Conservation (phyloP, 257 asterid genomes). For the Prunella vulgaris region DNA sequence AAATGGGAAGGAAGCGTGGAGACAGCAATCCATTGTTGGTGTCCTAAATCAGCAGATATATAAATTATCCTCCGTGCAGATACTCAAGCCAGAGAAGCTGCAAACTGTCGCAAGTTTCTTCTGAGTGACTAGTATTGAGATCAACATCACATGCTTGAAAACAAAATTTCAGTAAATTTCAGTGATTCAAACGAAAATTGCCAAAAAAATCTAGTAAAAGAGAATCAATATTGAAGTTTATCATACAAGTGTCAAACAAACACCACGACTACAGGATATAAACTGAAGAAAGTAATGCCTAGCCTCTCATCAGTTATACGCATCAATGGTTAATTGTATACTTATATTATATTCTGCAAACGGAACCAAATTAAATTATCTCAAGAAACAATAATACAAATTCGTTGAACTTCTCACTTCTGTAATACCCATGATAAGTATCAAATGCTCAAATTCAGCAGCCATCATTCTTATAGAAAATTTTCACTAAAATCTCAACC, state of each 20-base stretch:
- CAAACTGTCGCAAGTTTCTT: background rate
- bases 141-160: constrained; percentile 7
- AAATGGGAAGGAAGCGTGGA: background rate
- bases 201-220: background rate
- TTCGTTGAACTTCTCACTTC: background rate
- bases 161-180: background rate
- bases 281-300: background rate
- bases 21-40: background rate
- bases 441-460: background rate
- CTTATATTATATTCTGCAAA: background rate
- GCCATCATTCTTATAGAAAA: background rate
- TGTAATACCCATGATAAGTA: background rate
- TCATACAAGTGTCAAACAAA: background rate
- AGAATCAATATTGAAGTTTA: background rate
- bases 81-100: constrained; percentile 4
- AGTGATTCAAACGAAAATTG: background rate
- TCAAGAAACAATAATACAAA: background rate
- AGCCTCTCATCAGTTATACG: too few relatives aligned
- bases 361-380: background rate
- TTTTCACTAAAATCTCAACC: background rate
- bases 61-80: constrained; percentile 13
- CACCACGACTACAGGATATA: background rate
- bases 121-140: background rate
- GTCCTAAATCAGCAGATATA: constrained; percentile 9
- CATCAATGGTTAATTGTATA: background rate